phyloP scores from a whole-genome alignment of 2,329 filamentous ascomycete species.

The Coniochaeta sp. region DNA sequence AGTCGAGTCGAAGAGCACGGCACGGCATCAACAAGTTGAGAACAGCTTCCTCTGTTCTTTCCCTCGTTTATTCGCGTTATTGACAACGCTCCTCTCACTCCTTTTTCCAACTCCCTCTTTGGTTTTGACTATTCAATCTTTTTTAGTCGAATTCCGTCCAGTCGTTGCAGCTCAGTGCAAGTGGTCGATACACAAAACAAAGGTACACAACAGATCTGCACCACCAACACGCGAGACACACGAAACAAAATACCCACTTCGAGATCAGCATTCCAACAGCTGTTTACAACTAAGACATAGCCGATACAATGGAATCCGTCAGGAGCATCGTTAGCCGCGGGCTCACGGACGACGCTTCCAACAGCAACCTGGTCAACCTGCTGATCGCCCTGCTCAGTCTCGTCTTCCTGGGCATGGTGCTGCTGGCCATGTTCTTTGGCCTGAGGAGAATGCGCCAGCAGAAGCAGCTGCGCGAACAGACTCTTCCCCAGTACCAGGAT shows the following conservation, averaged over 20 bases:
- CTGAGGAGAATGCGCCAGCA: conserved; percentile 58
- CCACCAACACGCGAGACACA: not conserved
- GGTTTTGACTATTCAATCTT: not conserved
- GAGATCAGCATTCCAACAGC: conserved; percentile 7
- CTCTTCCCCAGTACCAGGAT: conserved; percentile 54
- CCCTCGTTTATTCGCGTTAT: conserved; percentile 23
- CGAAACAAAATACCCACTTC: not conserved
- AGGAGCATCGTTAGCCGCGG: conserved; percentile 29
- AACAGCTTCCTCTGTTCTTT: conserved; percentile 28
- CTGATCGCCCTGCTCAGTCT: conserved; percentile 75
- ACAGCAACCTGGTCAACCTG: conserved; percentile 59
- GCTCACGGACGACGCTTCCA: conserved; percentile 38
- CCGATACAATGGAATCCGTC: conserved; percentile 27
- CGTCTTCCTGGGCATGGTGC: conserved; percentile 62
- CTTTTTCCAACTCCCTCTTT: conserved; percentile 25
- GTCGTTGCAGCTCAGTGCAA: not conserved
- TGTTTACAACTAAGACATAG: not conserved
- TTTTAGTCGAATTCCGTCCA: not conserved
- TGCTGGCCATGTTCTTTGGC: conserved; percentile 62
- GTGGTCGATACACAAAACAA: conserved; percentile 4
- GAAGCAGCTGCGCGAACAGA: conserved; percentile 35
- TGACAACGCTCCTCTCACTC: conserved; percentile 29
- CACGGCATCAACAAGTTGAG: conserved; percentile 6
- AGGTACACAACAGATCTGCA: not conserved
- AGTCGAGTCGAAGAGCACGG: not conserved